Conservation (phyloP, 2,329 filamentous ascomycete genomes). For the Alternaria sp. region DNA sequence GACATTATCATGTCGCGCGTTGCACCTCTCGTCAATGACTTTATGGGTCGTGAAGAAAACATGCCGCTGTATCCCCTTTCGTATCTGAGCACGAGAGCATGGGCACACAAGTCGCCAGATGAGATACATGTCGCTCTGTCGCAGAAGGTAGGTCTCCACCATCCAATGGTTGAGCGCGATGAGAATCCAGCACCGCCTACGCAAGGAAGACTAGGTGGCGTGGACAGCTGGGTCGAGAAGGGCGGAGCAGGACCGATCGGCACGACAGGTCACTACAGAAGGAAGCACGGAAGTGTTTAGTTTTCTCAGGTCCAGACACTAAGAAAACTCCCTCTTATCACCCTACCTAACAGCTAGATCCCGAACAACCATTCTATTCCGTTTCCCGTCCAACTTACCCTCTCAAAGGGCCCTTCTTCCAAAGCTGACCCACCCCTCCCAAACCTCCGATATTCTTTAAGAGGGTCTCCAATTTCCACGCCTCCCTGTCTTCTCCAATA, state of each 20-base stretch:
- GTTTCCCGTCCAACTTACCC: background rate
- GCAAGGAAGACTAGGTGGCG: background rate
- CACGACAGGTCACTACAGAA: background rate
- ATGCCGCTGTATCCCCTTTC: conserved; percentile 63
- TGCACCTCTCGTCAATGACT: conserved; percentile 58
- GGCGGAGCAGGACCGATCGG: background rate
- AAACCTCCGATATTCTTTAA: conserved; percentile 14
- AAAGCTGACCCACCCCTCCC: background rate
- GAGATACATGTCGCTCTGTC: background rate
- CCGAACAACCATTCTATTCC: background rate
- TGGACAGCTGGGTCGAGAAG: background rate
- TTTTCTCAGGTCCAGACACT: background rate
- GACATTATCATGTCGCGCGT: conserved; percentile 71
- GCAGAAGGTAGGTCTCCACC: background rate
- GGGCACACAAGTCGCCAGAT: conserved; percentile 19
- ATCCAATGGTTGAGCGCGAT: background rate
- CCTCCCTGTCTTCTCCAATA: conserved; percentile 4
- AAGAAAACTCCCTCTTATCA: background rate
- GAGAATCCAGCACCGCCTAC: background rate
- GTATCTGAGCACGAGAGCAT: conserved; percentile 41
- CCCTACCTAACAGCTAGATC: background rate
- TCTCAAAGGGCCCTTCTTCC: background rate
- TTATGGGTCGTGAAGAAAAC: conserved; percentile 56
- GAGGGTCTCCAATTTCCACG: conserved; percentile 24
- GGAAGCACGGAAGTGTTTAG: background rate